Conservation (phyloP, 306 rosid species). For the Carpinus viminea region DNA sequence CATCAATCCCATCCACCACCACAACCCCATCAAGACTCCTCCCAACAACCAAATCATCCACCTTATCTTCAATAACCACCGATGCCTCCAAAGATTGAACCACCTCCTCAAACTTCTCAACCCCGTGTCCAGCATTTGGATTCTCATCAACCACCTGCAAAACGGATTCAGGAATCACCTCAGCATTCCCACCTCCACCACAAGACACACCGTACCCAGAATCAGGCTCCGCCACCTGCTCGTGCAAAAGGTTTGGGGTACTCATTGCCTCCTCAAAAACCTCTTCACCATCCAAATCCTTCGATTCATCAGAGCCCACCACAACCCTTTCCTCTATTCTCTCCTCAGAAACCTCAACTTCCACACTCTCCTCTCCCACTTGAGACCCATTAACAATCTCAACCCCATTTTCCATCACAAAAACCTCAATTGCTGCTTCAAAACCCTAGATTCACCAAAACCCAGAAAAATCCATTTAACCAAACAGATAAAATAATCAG, state of each 20-base stretch:
- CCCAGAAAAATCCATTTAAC: constrained; percentile 21
- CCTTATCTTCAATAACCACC: constrained; percentile 22
- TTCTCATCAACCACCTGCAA: constrained; percentile 30
- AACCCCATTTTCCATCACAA: constrained; percentile 60
- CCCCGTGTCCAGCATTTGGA: constrained; percentile 30
- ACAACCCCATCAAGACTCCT: constrained; percentile 12
- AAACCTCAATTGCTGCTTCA: constrained; percentile 29
- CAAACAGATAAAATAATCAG: background rate
- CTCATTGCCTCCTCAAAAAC: constrained; percentile 61
- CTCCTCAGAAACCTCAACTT: constrained; percentile 38
- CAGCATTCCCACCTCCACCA: constrained; percentile 21
- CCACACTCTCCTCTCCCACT: constrained; percentile 44
- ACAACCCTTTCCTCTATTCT: constrained; percentile 27
- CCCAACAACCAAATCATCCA: constrained; percentile 7
- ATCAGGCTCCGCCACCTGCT: constrained; percentile 22
- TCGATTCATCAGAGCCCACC: constrained; percentile 40
- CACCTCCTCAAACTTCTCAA: constrained; percentile 58
- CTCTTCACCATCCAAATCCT: constrained; percentile 49
- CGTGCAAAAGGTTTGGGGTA: constrained; percentile 32
- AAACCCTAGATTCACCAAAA: constrained; percentile 56
- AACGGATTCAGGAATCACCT: constrained; percentile 9
- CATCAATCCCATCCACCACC: constrained; percentile 37
- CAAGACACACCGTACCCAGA: constrained; percentile 8
- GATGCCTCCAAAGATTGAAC: constrained; percentile 5
- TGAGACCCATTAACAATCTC: constrained; percentile 39